Conservation (phyloP, 352 stramenopile species). For the Phytophthora pistaciae region DNA sequence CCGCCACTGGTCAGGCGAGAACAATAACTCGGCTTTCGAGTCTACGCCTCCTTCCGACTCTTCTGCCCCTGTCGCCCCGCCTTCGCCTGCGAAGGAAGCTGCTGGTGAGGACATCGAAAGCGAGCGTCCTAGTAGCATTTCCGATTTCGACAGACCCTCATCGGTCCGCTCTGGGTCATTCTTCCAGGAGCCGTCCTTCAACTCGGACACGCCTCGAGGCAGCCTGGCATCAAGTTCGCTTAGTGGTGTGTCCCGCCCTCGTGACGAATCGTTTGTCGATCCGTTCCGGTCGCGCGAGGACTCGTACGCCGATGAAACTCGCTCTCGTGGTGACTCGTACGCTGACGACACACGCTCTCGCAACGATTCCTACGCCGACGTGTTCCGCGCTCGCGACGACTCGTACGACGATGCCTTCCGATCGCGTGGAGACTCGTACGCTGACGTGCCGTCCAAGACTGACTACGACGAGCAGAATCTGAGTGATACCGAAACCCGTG, state of each 20-base stretch:
- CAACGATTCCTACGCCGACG: slow-evolving; percentile 34
- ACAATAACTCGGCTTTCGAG: slow-evolving; percentile 17
- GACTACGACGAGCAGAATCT: slow-evolving; percentile 38
- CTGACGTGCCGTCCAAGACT: slow-evolving; percentile 38
- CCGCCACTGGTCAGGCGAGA: slow-evolving; percentile 13
- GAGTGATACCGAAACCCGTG: slow-evolving; percentile 31
- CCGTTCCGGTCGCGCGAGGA: slow-evolving; percentile 33
- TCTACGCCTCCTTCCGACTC: slow-evolving; percentile 1
- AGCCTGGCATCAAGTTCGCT: slow-evolving; percentile 45
- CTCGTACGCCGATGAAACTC: slow-evolving; percentile 36
- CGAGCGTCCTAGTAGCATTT: slow-evolving; percentile 38
- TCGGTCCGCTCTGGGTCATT: slow-evolving; percentile 43
- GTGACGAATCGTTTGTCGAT: slow-evolving; percentile 23
- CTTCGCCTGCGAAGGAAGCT: slow-evolving; percentile 4
- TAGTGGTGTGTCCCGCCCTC: slow-evolving; percentile 24
- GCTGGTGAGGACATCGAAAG: slow-evolving; percentile 14
- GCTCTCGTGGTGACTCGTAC: slow-evolving; percentile 37
- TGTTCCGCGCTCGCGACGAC: slow-evolving; percentile 32
- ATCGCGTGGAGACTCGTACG: slow-evolving; percentile 37
- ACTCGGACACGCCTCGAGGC: slow-evolving; percentile 42
- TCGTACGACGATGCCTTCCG: slow-evolving; percentile 37
- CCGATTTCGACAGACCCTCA: slow-evolving; percentile 38
- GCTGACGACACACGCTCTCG: slow-evolving; percentile 30
- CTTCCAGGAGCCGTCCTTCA: slow-evolving; percentile 44
- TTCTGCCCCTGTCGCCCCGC: neutral